phyloP scores from a whole-genome alignment of 1,139 yeast species.

The Yamadazyma dendronema region DNA sequence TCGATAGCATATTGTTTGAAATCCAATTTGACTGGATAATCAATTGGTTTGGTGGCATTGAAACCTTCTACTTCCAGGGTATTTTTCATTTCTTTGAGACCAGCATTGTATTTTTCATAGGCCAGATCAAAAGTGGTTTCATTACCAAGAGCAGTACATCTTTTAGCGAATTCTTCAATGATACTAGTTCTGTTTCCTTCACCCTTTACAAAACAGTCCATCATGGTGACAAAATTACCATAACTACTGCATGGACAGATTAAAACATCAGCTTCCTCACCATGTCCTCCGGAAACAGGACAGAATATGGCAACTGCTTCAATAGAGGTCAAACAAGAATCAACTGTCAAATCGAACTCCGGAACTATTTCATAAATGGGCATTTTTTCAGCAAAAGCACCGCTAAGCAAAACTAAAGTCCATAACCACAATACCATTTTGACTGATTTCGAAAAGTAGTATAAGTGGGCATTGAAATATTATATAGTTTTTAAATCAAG shows the following conservation, averaged over 20 bases:
- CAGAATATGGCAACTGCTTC: conserved; percentile 11
- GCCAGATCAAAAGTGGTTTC: conserved; percentile 7
- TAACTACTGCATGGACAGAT: conserved; percentile 18
- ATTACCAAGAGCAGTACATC: conserved; percentile 12
- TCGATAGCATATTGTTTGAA: conserved; percentile 6
- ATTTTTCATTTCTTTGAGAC: conserved; percentile 8
- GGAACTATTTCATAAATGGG: conserved; percentile 3
- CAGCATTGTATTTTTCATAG: conserved; percentile 12
- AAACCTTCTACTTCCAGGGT: conserved; percentile 10
- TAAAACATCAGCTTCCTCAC: conserved; percentile 1
- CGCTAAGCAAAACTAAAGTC: not conserved
- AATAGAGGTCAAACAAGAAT: conserved; percentile 9
- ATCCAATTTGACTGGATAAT: conserved; percentile 14
- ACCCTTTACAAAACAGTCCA: conserved; percentile 20
- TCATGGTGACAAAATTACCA: conserved; percentile 20
- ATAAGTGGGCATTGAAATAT: not conserved
- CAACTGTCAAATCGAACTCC: conserved; percentile 8
- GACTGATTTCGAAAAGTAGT: not conserved
- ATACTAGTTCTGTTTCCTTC: conserved; percentile 15
- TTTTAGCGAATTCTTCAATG: conserved; percentile 14
- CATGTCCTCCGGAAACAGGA: no score
- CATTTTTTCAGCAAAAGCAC: conserved; percentile 2
- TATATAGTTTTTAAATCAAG: not conserved
- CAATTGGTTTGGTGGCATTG: conserved; percentile 10
- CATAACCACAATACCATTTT: conserved; percentile 1